A percentile compares a stretch with the other conserved stretches of the same genome.
These are phyloP conservation scores for Monosporascus sp. DNA, from an alignment of 2,329 filamentous ascomycete genomes.

Conservation along the genomic window DNA sequence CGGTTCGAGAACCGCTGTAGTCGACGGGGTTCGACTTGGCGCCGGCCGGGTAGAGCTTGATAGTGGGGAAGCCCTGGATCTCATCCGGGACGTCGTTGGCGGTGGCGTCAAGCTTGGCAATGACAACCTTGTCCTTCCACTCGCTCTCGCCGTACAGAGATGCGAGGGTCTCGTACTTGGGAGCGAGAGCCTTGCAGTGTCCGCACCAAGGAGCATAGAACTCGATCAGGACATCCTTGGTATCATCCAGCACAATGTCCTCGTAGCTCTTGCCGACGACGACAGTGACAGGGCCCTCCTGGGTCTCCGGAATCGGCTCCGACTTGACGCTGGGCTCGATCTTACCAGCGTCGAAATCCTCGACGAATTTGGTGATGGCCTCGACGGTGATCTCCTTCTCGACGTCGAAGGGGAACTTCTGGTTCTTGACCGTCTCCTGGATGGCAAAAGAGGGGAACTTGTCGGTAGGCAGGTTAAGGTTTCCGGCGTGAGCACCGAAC, in stretches of 20 bases:
- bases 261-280: constrained; percentile 94
- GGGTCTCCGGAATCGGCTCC: constrained; percentile 88
- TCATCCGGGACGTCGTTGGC: constrained; percentile 95
- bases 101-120: constrained; percentile 97
- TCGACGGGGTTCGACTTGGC: constrained; percentile 79
- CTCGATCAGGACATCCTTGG: constrained; percentile 95
- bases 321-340: constrained; percentile 96
- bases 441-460: constrained; percentile 98
- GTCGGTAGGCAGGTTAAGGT: constrained; percentile 94
- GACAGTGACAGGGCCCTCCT: constrained; percentile 82
- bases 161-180: constrained; percentile 92
- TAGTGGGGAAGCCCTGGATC: constrained; percentile 96
- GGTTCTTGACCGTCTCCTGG: constrained; percentile 90
- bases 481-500: constrained; percentile 90
- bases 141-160: constrained; percentile 70
- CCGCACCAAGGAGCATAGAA: constrained; percentile 99
- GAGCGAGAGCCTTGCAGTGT: constrained; percentile 97
- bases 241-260: constrained; percentile 82
- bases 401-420: constrained; percentile 93
- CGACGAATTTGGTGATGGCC: constrained; percentile 74
- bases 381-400: constrained; percentile 69
- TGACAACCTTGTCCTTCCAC: constrained; percentile 77
- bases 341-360: constrained; percentile 81
- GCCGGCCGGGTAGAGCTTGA: constrained; percentile 94
- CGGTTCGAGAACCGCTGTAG: constrained; percentile 80